phyloP scores from a whole-genome alignment of 1,139 yeast species.

The Arxiozyma slooffiae region DNA sequence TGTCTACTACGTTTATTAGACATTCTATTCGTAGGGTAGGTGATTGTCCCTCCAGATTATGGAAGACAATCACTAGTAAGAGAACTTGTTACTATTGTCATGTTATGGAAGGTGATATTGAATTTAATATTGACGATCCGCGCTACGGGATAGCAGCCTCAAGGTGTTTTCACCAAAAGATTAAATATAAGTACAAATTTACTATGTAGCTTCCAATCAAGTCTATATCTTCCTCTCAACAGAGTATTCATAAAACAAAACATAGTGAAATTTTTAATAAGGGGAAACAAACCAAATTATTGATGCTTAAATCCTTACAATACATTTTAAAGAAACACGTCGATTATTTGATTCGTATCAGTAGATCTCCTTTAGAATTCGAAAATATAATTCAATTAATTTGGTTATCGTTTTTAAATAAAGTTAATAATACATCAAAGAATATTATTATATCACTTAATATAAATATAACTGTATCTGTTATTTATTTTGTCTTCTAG shows the following conservation, averaged over 20 bases:
- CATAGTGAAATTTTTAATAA: constrained; percentile 30
- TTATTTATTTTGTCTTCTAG: constrained; percentile 23
- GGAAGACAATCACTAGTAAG: constrained; percentile 64
- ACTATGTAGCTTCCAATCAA: constrained; percentile 25
- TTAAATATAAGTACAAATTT: constrained; percentile 39
- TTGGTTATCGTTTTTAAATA: constrained; percentile 40
- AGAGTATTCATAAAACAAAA: constrained; percentile 13
- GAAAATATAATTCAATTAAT: constrained; percentile 39
- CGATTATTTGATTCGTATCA: constrained; percentile 31
- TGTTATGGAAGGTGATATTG: constrained; percentile 70
- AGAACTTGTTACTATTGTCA: constrained; percentile 86
- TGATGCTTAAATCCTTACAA: constrained; percentile 48
- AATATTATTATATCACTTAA: constrained; percentile 10
- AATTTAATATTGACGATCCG: constrained; percentile 71
- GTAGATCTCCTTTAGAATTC: constrained; percentile 32
- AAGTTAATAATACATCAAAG: constrained; percentile 2
- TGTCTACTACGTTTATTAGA: constrained; percentile 31
- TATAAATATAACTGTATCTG: constrained; percentile 19
- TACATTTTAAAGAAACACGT: constrained; percentile 43
- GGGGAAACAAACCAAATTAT: constrained; percentile 45
- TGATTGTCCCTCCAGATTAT: constrained; percentile 73
- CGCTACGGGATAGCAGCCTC: constrained; percentile 31
- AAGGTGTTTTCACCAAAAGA: constrained; percentile 43
- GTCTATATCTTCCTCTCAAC: constrained; percentile 21
- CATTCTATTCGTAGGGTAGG: constrained; percentile 86